Base-by-base conservation (phyloP, 148 eudicot genomes). In the Rhododendron henanense region DNA sequence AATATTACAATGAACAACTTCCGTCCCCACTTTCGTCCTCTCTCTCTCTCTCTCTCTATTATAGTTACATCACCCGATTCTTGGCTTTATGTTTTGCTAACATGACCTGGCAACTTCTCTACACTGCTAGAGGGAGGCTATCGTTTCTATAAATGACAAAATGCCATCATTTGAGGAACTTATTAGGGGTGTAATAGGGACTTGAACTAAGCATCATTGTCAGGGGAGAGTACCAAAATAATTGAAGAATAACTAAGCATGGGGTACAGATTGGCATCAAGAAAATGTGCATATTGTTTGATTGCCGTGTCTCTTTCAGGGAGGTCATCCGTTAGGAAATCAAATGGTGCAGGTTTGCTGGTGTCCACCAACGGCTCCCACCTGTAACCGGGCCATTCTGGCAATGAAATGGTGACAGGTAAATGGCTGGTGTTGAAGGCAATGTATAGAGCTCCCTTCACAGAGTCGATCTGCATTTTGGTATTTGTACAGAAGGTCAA, bases 361-460 rank as follows among this genome's bases (percentile, higher is more conserved):
- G 99, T 95, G 90, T 97, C 99, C 75, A 94, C 98, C 88, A 95
- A 84, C 1, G 95, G 98, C 79, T 92, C 95, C 99, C 99, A 97
- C 84, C 88, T 89, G 88, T 91, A 94, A 79, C 99, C 98, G 3
- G 95, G 94, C 59, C 96, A 87, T 69, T 93, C 93, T 9, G 99
- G 99, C 86, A 97, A 87, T 10, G 94, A 89, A 61, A 93, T 57
- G 0, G 87, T 91, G 53, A 90, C 92, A 2, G 98, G 93, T 69
- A 95, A 87, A 90, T 97, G 99, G 80, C 99, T 94, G 6, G 98
- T 87, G 88, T 97, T 97, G 95, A 97, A 97, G 71, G 94, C 99
- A 61, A 97, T 79, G 83, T 94, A 97, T 31, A 97, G 57, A 85
- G 95, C 96, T 80, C 94, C 94, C 89, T 95, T 95, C 84, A 87